Evolutionary conservation across 495 filamentous ascomycete species (phyloP).

Genomic region (Aspergillus carlsbadensis): DNA sequence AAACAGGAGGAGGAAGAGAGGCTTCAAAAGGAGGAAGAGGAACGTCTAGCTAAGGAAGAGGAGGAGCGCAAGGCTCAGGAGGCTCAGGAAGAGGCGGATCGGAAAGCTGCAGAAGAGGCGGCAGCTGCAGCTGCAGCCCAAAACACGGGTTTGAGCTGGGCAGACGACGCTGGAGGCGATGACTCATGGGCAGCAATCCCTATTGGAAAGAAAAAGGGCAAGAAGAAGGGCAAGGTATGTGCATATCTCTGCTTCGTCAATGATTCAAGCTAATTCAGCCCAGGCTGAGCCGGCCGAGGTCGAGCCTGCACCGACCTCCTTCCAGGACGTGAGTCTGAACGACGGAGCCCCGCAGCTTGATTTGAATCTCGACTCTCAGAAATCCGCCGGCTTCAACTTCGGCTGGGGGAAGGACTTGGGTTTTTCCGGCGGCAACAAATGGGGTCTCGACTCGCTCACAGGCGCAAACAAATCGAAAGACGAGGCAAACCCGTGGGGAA

Average conservation of each 20-base stretch:
- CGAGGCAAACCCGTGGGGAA: slow-evolving; percentile 43
- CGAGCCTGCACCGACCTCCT: slow-evolving; percentile 31
- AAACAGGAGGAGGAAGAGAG: slow-evolving; percentile 29
- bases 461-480: slow-evolving; percentile 37
- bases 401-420: slow-evolving; percentile 43
- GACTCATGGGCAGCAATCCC: slow-evolving; percentile 36
- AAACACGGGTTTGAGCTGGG: slow-evolving; percentile 44
- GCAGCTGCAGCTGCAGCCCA: slow-evolving; percentile 32
- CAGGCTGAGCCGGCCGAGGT: slow-evolving; percentile 10
- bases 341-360: slow-evolving; percentile 45
- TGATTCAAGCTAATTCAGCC: background rate
- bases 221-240: slow-evolving; percentile 50
- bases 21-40: slow-evolving; percentile 30
- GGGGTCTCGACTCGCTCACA: slow-evolving; percentile 33
- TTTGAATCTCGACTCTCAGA: slow-evolving; percentile 40
- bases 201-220: slow-evolving; percentile 45
- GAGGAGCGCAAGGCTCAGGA: slow-evolving; percentile 31
- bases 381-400: slow-evolving; percentile 39
- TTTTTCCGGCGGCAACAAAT: slow-evolving; percentile 27
- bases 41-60: slow-evolving; percentile 34
- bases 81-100: slow-evolving; percentile 28
- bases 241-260: background rate
- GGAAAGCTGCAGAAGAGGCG: slow-evolving; percentile 35
- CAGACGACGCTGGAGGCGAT: slow-evolving; percentile 38
- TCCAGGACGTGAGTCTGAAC: slow-evolving; percentile 48